Evolutionary conservation across 1,284 basidiomycete species (phyloP).

Genomic region (Trichosporon sp.): DNA sequence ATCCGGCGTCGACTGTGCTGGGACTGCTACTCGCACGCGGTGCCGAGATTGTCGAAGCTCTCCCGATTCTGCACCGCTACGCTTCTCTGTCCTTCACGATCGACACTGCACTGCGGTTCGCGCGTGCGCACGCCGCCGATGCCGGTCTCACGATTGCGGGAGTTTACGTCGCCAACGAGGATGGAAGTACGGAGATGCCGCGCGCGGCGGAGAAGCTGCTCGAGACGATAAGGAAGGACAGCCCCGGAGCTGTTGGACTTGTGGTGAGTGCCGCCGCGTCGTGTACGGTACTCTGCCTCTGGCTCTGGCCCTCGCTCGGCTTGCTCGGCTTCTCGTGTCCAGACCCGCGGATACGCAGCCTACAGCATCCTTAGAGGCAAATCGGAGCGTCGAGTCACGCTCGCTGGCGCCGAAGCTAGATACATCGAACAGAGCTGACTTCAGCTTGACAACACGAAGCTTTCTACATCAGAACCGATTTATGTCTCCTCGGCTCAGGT

Average conservation of each 20-base stretch:
- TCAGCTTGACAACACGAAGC: constrained; percentile 40
- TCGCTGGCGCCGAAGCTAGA: too few relatives aligned
- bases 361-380: too few relatives aligned
- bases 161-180: constrained; percentile 42
- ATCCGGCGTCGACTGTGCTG: constrained; percentile 39
- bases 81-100: constrained; percentile 40
- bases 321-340: neutral
- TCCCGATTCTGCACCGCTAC: constrained; percentile 48
- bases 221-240: constrained; percentile 14
- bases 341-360: neutral
- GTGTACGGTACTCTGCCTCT: neutral
- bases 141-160: constrained; percentile 29
- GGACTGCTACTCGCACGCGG: constrained; percentile 45
- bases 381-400: too few relatives aligned
- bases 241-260: constrained; percentile 23
- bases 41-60: constrained; percentile 28
- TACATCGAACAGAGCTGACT: too few relatives aligned
- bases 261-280: constrained; percentile 28
- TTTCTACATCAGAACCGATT: constrained; percentile 26
- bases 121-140: constrained; percentile 20
- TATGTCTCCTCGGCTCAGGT: constrained; percentile 20
- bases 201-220: constrained; percentile 25
- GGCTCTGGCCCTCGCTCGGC: neutral
- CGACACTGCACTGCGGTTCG: constrained; percentile 37
- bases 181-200: constrained; percentile 13